These are phyloP conservation scores for Sedum album DNA, from an alignment of 164 flowering plant genomes.

Conservation along the genomic window DNA sequence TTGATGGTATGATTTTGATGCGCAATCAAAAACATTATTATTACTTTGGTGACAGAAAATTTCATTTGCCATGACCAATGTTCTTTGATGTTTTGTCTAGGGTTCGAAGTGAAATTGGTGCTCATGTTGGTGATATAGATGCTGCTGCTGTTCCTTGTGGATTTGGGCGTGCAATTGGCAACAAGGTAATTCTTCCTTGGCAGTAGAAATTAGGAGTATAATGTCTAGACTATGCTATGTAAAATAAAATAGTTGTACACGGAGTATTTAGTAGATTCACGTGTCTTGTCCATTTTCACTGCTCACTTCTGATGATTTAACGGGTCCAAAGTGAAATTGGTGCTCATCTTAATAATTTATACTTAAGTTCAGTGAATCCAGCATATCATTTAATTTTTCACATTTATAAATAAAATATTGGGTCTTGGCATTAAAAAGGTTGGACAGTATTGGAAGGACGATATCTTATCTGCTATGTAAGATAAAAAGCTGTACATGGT, in stretches of 20 bases:
- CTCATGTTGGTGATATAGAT: constrained; percentile 86
- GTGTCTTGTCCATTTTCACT: neutral
- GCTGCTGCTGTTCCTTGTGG: constrained; percentile 99
- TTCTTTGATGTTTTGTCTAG: constrained; percentile 24
- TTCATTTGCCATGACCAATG: neutral
- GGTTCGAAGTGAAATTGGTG: constrained; percentile 57
- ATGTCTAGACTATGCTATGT: no score
- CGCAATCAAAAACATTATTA: neutral
- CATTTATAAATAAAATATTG: neutral
- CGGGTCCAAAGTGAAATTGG: no score
- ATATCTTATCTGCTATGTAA: neutral
- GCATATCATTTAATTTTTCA: neutral
- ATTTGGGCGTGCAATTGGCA: constrained; percentile 94
- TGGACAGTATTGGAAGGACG: neutral
- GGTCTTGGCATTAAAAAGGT: neutral
- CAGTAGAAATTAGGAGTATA: no score
- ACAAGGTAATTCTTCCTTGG: constrained; percentile 38
- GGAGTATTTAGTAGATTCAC: neutral
- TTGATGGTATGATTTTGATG: neutral
- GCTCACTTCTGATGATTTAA: neutral
- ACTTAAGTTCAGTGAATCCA: neutral
- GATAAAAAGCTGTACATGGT: neutral
- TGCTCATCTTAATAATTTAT: no score
- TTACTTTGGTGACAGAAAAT: neutral
- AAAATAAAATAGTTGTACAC: no score